phyloP scores from a whole-genome alignment of 2,329 filamentous ascomycete species.

The Fusarium acutatum region DNA sequence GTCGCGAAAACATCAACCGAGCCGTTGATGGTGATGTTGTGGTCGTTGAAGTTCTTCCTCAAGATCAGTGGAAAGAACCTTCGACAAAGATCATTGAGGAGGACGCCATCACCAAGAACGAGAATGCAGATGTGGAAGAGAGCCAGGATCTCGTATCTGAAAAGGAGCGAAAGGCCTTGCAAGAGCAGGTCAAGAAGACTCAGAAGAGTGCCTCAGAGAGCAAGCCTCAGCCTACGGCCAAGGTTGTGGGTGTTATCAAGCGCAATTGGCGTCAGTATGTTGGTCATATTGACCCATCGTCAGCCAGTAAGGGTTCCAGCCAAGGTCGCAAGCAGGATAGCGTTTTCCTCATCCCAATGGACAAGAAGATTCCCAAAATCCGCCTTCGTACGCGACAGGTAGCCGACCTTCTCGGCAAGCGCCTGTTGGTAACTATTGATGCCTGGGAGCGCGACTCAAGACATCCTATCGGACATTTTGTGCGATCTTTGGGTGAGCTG shows the following conservation, averaged over 20 bases:
- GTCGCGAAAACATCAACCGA: conserved; percentile 95
- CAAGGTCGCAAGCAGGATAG: conserved; percentile 88
- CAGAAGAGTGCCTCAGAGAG: conserved; percentile 81
- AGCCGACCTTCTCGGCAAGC: conserved; percentile 86
- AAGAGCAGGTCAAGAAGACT: conserved; percentile 88
- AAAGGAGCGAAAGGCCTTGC: conserved; percentile 83
- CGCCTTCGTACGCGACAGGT: conserved; percentile 91
- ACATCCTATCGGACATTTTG: conserved; percentile 92
- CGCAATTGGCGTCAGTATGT: conserved; percentile 99
- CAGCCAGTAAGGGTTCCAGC: conserved; percentile 75
- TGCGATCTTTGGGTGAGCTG: conserved; percentile 89
- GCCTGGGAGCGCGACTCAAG: conserved; percentile 93
- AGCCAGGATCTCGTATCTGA: conserved; percentile 83
- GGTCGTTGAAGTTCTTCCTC: conserved; percentile 90
- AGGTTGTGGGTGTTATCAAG: conserved; percentile 90
- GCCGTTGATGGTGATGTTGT: conserved; percentile 92
- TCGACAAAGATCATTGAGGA: conserved; percentile 97
- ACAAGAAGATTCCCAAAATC: conserved; percentile 97
- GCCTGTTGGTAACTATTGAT: conserved; percentile 92
- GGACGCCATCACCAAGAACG: conserved; percentile 88
- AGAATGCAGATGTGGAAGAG: conserved; percentile 88
- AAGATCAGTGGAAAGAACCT: conserved; percentile 96
- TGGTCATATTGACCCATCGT: conserved; percentile 90
- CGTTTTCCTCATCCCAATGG: conserved; percentile 96
- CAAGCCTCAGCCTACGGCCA: conserved; percentile 87